Evolutionary conservation across 768 basidiomycete species (phyloP), one percentile per base, ranked within the genome.

Genomic region (Phlegmacium glaucopus): DNA sequence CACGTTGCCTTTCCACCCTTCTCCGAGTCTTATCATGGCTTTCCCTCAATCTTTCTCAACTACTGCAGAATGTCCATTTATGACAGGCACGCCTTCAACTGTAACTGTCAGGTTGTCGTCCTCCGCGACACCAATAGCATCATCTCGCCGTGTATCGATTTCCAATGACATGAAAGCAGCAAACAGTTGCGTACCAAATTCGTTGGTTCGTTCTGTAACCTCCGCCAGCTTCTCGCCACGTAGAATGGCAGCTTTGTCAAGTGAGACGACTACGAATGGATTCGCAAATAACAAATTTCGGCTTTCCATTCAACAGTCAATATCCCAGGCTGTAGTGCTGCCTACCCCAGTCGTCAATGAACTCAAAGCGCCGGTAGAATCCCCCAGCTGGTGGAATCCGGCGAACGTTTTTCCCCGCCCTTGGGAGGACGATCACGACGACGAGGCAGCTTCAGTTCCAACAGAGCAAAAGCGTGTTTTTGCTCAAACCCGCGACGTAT

Each of bases 381-480:
- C 51, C 15, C 52, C 50, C 28, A 52, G 57, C 27, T 62, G 61
- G 61, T 58, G 58, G 37, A 57, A 52, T n/a, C 56, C 53, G 17
- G 57, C 59, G 8, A 48, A 39, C 38, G 52, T 49, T 35, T 50
- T 57, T 15, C 50, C 55, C 7, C 47, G 52, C 9, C 54, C 58
- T 44, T 59, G 63, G 59, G 56, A 59, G 22, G 52, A 53, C n/a
- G 51, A 50, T 18, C 52, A 46, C 9, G 53, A 49, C 9, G 53
- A 49, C 8, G 52, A 51, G 5, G 39, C 32, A n/a, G 39, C 17
- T 17, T 44, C 54, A n/a, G 49, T 63, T 7, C 62, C 67, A 3
- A 57, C 59, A 4, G 62, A 61, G 39, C 68, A 69, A 47, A 66
- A 64, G 32, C 63, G 60, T 48, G 64, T 56, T 22, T 67, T 61